Percentiles rank a stretch among this genome's conserved stretches.
Conservation (phyloP, 202 grass and related monocot genomes). For the Panicum hallii region DNA sequence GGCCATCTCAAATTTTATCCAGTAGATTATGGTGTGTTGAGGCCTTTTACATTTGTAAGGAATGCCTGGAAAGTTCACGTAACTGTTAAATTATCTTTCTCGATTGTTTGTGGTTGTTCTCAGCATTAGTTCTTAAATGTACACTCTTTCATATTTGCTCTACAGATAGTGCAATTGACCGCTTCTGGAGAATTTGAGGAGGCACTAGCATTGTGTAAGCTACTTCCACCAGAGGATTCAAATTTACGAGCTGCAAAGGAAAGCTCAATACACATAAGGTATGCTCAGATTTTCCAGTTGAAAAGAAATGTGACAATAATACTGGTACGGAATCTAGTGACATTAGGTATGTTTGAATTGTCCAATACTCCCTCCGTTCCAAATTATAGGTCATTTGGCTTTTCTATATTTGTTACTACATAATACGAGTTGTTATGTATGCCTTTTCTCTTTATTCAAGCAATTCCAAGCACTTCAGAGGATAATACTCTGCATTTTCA, state of each 20-base stretch:
- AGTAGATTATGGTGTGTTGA: constrained; percentile 31
- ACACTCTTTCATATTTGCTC: constrained; percentile 33
- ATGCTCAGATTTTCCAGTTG: constrained; percentile 37
- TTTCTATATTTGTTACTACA: background rate
- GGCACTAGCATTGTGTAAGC: constrained; percentile 90
- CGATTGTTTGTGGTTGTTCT: constrained; percentile 31
- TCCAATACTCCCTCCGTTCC: background rate
- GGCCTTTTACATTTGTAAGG: constrained; percentile 14
- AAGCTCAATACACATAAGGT: constrained; percentile 99
- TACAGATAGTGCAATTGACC: constrained; percentile 97
- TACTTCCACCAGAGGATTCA: constrained; percentile 98
- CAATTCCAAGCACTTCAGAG: constrained; percentile 26
- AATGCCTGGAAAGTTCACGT: constrained; percentile 4
- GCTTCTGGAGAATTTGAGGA: constrained; percentile 99
- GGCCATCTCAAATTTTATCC: constrained; percentile 1
- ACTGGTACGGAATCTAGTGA: constrained; percentile 36
- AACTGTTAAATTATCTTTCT: constrained; percentile 28
- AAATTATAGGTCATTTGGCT: too few relatives aligned
- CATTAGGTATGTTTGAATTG: constrained; percentile 58
- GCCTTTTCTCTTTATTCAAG: constrained; percentile 14
- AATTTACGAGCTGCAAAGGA: constrained; percentile 93
- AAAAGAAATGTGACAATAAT: constrained; percentile 4
- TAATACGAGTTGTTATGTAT: constrained; percentile 16
- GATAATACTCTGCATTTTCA: constrained; percentile 9
- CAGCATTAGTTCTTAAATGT: constrained; percentile 29